Evolutionary conservation across 371 early-diverging fungal species (phyloP).

Genomic region (Mortierella sp.): DNA sequence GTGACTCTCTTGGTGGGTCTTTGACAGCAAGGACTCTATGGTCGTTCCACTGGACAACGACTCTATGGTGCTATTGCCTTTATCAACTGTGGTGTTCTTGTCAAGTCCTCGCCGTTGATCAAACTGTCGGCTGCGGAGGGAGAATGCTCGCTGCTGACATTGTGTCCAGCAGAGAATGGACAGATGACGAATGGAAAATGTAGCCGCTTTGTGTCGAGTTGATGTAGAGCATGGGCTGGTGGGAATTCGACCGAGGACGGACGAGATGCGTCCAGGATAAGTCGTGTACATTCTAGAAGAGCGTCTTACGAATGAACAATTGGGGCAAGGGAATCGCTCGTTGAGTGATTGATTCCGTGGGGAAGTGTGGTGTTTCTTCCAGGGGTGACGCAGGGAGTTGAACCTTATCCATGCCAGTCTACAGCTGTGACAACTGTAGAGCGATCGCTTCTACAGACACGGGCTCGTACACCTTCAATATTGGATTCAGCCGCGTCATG

Average conservation of each 20-base stretch:
- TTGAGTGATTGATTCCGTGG: too few relatives aligned
- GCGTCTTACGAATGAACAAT: too few relatives aligned
- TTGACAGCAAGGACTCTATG: slow-evolving; percentile 10
- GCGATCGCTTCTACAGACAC: neutral
- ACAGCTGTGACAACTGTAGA: neutral
- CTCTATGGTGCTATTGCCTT: neutral
- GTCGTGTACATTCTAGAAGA: slow-evolving; percentile 11
- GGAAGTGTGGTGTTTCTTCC: too few relatives aligned
- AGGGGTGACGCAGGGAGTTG: too few relatives aligned
- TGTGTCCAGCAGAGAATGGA: neutral
- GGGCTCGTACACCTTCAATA: slow-evolving; percentile 25
- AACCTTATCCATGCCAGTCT: too few relatives aligned
- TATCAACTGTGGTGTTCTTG: neutral
- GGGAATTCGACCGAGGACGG: slow-evolving; percentile 1
- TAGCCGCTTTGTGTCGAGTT: neutral
- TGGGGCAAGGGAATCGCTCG: too few relatives aligned
- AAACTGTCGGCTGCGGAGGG: neutral
- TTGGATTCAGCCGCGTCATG: slow-evolving; percentile 34
- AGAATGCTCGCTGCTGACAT: neutral
- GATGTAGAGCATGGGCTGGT: neutral
- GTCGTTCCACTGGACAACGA: neutral
- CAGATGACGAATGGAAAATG: neutral
- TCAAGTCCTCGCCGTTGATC: neutral
- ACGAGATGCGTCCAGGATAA: slow-evolving; percentile 17
- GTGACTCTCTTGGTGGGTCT: slow-evolving; percentile 18